phyloP scores from a whole-genome alignment of 805 yeast genomes.

The Candida schatavii region DNA sequence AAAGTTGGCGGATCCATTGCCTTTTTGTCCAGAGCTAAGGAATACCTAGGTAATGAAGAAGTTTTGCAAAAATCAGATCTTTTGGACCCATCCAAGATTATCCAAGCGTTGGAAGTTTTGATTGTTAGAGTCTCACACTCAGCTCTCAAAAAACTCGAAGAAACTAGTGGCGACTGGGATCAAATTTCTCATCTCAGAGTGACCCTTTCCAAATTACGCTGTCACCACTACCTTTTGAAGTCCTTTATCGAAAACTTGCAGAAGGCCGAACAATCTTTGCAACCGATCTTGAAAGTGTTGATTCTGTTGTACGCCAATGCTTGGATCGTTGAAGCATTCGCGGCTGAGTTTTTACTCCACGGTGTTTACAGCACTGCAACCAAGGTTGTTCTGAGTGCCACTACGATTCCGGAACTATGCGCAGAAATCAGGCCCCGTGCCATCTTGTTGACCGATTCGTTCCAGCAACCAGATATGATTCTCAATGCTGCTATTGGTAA shows the following conservation, averaged over 20 bases:
- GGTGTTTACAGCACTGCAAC: constrained; percentile 49
- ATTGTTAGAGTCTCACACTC: constrained; percentile 38
- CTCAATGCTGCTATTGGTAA: constrained; percentile 81
- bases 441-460: constrained; percentile 79
- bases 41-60: constrained; percentile 17
- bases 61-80: constrained; percentile 14
- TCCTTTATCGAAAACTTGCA: constrained; percentile 36
- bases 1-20: constrained; percentile 44
- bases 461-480: constrained; percentile 75
- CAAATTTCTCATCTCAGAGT: constrained; percentile 45
- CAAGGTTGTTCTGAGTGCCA: constrained; percentile 9
- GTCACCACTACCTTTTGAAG: constrained; percentile 47
- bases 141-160: constrained; percentile 27
- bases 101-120: constrained; percentile 28
- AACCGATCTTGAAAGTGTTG: constrained; percentile 49
- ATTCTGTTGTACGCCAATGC: constrained; percentile 55
- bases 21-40: constrained; percentile 36
- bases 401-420: constrained; percentile 27
- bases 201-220: constrained; percentile 47
- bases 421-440: constrained; percentile 54
- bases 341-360: constrained; percentile 68
- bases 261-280: constrained; percentile 37
- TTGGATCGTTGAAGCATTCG: constrained; percentile 57
- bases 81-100: constrained; percentile 19
- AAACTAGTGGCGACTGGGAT: constrained; percentile 43